phyloP scores from a whole-genome alignment of 768 basidiomycete genomes.

The Lentinus tigrinus region DNA sequence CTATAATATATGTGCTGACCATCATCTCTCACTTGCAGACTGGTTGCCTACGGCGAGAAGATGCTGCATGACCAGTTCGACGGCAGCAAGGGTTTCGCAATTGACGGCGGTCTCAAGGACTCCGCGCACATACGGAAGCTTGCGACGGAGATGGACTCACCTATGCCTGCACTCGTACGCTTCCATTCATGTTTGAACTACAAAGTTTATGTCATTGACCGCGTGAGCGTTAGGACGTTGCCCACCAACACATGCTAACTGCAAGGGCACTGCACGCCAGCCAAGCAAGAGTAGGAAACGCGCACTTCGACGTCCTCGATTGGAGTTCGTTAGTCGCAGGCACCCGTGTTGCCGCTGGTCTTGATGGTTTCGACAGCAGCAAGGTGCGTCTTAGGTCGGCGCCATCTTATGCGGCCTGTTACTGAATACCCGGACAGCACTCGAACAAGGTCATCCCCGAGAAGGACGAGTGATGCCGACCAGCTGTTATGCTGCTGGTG shows the following conservation, averaged over 20 bases:
- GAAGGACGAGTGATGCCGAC: background rate
- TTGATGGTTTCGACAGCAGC: constrained; percentile 42
- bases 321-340: constrained; percentile 85
- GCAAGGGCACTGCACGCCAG: constrained; percentile 68
- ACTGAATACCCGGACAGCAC: constrained; percentile 12
- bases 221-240: constrained; percentile 43
- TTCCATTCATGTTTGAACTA: too few species aligned
- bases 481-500: background rate
- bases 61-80: constrained; percentile 77
- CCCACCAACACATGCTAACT: constrained; percentile 77
- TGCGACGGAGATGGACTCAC: constrained; percentile 60
- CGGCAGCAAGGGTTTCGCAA: constrained; percentile 68
- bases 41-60: constrained; percentile 59
- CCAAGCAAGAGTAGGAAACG: constrained; percentile 42
- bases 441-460: constrained; percentile 18
- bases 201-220: background rate
- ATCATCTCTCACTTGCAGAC: constrained; percentile 30
- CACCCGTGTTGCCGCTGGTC: constrained; percentile 70
- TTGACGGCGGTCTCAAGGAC: constrained; percentile 89
- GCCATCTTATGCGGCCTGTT: background rate
- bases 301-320: constrained; percentile 62
- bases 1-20: too few species aligned
- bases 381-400: constrained; percentile 25
- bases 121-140: constrained; percentile 74
- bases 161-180: constrained; percentile 59